Evolutionary conservation across 2,329 filamentous ascomycete species (phyloP), one percentile per base, ranked within the genome.

Genomic region (Blumeriella jaapii): DNA sequence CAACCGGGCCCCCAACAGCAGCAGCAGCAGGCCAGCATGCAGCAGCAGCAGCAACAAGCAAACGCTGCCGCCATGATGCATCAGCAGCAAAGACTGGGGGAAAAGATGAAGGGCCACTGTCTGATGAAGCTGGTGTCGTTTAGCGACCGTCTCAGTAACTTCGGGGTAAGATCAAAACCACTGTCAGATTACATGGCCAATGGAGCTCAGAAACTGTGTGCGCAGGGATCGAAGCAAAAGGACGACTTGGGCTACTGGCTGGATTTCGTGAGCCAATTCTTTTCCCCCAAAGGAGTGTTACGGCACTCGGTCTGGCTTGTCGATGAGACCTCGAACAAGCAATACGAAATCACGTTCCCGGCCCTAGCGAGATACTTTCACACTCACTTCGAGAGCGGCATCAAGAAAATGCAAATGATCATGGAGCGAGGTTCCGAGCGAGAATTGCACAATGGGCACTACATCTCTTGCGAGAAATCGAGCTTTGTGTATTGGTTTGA

Each of bases 401-500:
- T 95, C 36, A 80, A 74, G 48, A 83, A 78, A 36, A 83, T 96
- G 49, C 85, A 94, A 56, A 71, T 96, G 55, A 74, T 86, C 14
- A 70, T 93, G 50, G 86, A 93, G 49, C 78, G 74, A 51, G 65
- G 66, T 2, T 59, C 59, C 0, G 74, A 79, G 44, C 65, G 65
- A 32, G 60, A 66, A 7, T 57, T 82, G 22, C 65, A 69, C 38
- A 75, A 78, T 30, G 74, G 74, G 29, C 76, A 82, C 50, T 78
- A 78, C 48, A 78, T 95, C 14, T 80, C 84, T 48, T 85, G 83
- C 52, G 63, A 64, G 15, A 82, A 76, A 50, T 77, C 85, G 16
- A 91, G 76, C 51, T 74, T 96, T 38, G 79, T 91, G 4, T 93
- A 94, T 55, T 93, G 83, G 73, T 95, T 89, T 53, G 74, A 82